Evolutionary conservation across 2,329 filamentous ascomycete species (phyloP), one percentile per base, ranked within the genome.

Genomic region (Pseudogymnoascus sp.): DNA sequence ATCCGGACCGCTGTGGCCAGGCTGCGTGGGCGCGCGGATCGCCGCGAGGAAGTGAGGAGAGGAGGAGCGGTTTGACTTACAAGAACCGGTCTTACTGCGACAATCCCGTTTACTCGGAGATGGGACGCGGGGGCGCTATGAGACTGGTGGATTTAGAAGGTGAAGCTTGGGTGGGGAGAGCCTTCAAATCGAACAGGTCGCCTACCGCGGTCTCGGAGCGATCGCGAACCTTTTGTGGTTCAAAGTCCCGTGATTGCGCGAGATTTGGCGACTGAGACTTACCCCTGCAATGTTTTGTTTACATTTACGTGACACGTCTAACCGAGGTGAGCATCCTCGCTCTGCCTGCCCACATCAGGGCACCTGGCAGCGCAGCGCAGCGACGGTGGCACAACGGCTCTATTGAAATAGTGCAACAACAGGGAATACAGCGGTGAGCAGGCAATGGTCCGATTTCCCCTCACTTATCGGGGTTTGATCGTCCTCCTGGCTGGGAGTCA

Each of bases 181-280:
- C 46, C 46, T 31, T 15, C 26, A 53, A 31, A 53, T 53, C 46
- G n/a, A 56, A 56, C 29, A 56, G 29, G 50, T 56, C 50, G 50
- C 50, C n/a, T 35, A 35, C 29, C 17, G 6, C 7, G 29, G 50
- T 56, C 50, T 56, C 50, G 50, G 50, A 56, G 50, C 10, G 19
- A 53, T 56, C 50, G 50, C 17, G 29, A 33, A 11, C 50, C 50
- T 13, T 56, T 56, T 26, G n/a, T 33, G 50, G 29, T 50, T n/a
- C 50, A 31, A 53, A 56, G 50, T 56, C 50, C 50, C 50, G 50
- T 56, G 50, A 56, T 56, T 56, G 50, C 50, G 50, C 50, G 50
- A 56, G 50, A 33, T 56, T 56, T 56, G 50, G 50, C 50, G 50
- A 56, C 50, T 56, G 29, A 56, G 26, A 56, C 50, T 13, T 19